Evolutionary conservation across 768 basidiomycete species (phyloP).

Genomic region (Hemileccinum rubropunctum): DNA sequence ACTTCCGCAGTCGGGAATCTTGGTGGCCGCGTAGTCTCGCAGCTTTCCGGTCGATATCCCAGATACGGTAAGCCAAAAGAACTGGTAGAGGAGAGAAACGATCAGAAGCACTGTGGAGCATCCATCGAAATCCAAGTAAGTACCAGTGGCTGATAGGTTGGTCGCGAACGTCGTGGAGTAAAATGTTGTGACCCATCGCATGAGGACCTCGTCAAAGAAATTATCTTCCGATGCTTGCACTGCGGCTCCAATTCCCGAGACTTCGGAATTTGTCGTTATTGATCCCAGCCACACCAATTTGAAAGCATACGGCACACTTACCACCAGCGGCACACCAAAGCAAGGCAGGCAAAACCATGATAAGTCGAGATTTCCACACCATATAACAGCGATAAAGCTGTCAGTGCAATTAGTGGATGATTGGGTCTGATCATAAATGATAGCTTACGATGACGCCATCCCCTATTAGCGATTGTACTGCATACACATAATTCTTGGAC

Average conservation of each 20-base stretch:
- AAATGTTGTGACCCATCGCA: conserved; percentile 33
- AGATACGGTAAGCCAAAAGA: conserved; percentile 26
- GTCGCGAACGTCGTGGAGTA: conserved; percentile 30
- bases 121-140: neutral
- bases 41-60: conserved; percentile 21
- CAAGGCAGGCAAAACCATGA: conserved; percentile 21
- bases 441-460: conserved; percentile 23
- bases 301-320: neutral
- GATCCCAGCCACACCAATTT: neutral
- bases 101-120: neutral
- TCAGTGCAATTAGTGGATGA: neutral
- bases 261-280: neutral
- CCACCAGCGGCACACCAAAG: conserved; percentile 25
- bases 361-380: conserved; percentile 21
- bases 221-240: conserved; percentile 2
- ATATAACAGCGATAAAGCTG: conserved; percentile 20
- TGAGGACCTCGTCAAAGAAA: conserved; percentile 22
- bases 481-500: conserved; percentile 18
- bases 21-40: conserved; percentile 9
- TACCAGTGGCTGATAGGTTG: conserved; percentile 32
- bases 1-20: neutral
- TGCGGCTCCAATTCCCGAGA: conserved; percentile 1
- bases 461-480: conserved; percentile 19
- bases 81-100: conserved; percentile 4
- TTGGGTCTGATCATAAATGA: neutral